phyloP scores from a whole-genome alignment of 106 monocot species.

The Dendrobium nobile region DNA sequence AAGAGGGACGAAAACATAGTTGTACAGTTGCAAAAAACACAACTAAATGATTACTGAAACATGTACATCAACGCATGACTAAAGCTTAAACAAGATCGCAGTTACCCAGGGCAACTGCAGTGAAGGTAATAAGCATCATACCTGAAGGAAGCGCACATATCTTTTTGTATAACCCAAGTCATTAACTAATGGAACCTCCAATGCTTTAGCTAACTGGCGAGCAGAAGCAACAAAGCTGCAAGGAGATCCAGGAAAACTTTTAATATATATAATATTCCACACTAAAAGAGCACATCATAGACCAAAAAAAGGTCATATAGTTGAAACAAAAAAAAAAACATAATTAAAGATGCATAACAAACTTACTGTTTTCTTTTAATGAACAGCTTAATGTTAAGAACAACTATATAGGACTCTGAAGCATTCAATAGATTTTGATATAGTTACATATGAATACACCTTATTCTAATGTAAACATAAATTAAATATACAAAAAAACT shows the following conservation, averaged over 20 bases:
- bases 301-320: neutral
- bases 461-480: neutral
- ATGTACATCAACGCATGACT: neutral
- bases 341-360: neutral
- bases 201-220: constrained; percentile 60
- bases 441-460: neutral
- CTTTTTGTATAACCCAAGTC: constrained; percentile 76
- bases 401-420: neutral
- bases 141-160: constrained; percentile 81
- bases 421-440: neutral
- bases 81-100: neutral
- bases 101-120: neutral
- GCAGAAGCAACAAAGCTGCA: constrained; percentile 60
- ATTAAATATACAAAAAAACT: neutral
- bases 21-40: neutral
- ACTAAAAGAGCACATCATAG: neutral
- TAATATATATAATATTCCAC: neutral
- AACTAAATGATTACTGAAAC: neutral
- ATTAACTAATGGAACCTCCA: constrained; percentile 72
- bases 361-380: neutral
- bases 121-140: constrained; percentile 9
- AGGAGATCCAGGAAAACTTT: neutral
- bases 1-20: neutral
- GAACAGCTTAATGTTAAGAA: neutral
- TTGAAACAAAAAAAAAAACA: neutral